phyloP scores from a whole-genome alignment of 352 stramenopile species.

The Globisporangium takayamanum region DNA sequence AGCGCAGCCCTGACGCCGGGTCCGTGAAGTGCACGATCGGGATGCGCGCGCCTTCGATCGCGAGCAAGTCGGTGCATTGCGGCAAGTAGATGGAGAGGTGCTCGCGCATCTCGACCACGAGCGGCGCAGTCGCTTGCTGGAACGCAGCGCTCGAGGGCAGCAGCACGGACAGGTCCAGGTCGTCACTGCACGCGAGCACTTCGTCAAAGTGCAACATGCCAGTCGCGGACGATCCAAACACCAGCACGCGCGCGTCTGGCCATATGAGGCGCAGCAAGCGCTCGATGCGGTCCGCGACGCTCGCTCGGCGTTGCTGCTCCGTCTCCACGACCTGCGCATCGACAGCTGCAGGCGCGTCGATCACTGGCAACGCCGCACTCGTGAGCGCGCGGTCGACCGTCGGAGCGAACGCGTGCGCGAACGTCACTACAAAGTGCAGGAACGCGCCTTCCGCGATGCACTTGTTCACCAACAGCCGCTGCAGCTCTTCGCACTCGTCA shows the following conservation, averaged over 20 bases:
- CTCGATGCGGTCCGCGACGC: constrained; percentile 35
- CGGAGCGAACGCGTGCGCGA: constrained; percentile 13
- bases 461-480: constrained; percentile 38
- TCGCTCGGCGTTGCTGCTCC: constrained; percentile 23
- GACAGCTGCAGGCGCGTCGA: not conserved
- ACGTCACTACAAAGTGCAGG: constrained; percentile 31
- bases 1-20: constrained; percentile 27
- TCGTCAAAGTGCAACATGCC: constrained; percentile 20
- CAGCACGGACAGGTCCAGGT: constrained; percentile 72
- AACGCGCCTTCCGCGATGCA: constrained; percentile 29
- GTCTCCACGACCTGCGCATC: constrained; percentile 1
- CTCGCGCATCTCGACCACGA: constrained; percentile 60
- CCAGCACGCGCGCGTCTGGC: constrained; percentile 52
- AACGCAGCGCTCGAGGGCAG: constrained; percentile 45
- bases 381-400: constrained; percentile 1
- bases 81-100: constrained; percentile 58
- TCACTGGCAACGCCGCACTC: not conserved
- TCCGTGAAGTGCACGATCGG: constrained; percentile 65
- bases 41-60: constrained; percentile 46
- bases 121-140: constrained; percentile 35
- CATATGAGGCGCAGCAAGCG: constrained; percentile 42
- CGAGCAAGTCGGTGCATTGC: constrained; percentile 18
- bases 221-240: constrained; percentile 68
- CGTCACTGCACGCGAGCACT: constrained; percentile 15
- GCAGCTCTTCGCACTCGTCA: constrained; percentile 27